Evolutionary conservation across 176 grass and related monocot species (phyloP).

Genomic region (Eremochloa ophiuroides): DNA sequence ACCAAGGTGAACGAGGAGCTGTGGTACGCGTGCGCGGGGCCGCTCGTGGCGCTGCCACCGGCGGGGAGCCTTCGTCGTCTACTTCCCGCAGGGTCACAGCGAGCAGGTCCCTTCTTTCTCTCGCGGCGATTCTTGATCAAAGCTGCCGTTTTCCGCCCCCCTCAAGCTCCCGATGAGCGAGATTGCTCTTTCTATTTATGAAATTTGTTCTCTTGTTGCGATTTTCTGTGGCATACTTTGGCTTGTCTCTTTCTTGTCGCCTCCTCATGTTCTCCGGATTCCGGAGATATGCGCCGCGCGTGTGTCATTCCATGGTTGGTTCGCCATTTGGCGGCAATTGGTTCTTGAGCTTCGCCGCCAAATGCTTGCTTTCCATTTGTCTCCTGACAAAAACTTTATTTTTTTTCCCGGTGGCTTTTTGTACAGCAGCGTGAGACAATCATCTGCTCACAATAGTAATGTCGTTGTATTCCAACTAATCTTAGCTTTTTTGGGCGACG

Average conservation of each 20-base stretch:
- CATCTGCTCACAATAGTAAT: too few relatives aligned
- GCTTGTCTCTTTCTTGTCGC: constrained; percentile 30
- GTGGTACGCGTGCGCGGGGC: constrained; percentile 81
- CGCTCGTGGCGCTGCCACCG: constrained; percentile 58
- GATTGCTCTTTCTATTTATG: not conserved
- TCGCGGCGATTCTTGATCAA: constrained; percentile 28
- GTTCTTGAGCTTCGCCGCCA: constrained; percentile 6
- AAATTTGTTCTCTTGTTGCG: not conserved
- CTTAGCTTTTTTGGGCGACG: not conserved
- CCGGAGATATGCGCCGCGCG: not conserved
- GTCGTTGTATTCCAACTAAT: not conserved
- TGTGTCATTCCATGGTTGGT: constrained; percentile 6
- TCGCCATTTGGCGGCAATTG: not conserved
- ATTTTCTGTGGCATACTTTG: not conserved
- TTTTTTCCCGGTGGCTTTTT: not conserved
- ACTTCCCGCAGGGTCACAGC: constrained; percentile 81
- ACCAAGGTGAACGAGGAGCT: constrained; percentile 65
- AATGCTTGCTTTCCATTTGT: constrained; percentile 6
- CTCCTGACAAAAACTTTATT: not conserved
- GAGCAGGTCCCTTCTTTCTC: constrained; percentile 42
- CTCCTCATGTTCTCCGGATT: not conserved
- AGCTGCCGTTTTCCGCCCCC: not conserved
- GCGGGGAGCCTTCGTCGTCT: constrained; percentile 71
- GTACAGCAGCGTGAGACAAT: too few relatives aligned
- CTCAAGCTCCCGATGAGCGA: not conserved